These are phyloP conservation scores for Backusella parvicylindrica DNA, from an alignment of 192 early-diverging fungal genomes.

Conservation along the genomic window DNA sequence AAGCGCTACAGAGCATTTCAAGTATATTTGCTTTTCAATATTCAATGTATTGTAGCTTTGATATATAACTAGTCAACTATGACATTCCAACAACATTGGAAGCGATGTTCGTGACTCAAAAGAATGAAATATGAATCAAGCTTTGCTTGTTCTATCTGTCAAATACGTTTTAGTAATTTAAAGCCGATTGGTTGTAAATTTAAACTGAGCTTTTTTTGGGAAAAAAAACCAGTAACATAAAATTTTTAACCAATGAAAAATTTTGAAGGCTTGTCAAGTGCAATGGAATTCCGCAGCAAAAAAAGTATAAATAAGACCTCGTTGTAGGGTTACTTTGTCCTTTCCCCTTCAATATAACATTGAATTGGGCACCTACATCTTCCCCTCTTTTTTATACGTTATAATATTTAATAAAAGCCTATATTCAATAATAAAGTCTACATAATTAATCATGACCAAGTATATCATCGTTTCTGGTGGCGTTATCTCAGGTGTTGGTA, in stretches of 20 bases:
- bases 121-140: background rate
- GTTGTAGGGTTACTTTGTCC: background rate
- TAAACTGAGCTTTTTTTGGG: background rate
- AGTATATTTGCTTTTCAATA: no score
- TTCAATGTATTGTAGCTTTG: no score
- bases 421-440: conserved; percentile 8
- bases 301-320: background rate
- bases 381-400: background rate
- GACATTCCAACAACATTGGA: no score
- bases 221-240: background rate
- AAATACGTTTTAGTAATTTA: background rate
- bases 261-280: background rate
- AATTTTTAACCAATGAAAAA: conserved; percentile 1
- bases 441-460: conserved; percentile 57
- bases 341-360: conserved; percentile 13
- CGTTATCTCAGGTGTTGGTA: conserved; percentile 99
- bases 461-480: conserved; percentile 98
- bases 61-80: no score
- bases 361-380: conserved; percentile 13
- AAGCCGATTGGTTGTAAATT: background rate
- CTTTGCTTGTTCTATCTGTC: background rate
- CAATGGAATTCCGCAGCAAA: background rate
- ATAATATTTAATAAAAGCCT: background rate
- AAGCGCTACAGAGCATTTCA: no score
- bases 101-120: background rate